These are phyloP conservation scores for Zea mays DNA, from an alignment of 176 grass and related monocot genomes.

Conservation along the genomic window DNA sequence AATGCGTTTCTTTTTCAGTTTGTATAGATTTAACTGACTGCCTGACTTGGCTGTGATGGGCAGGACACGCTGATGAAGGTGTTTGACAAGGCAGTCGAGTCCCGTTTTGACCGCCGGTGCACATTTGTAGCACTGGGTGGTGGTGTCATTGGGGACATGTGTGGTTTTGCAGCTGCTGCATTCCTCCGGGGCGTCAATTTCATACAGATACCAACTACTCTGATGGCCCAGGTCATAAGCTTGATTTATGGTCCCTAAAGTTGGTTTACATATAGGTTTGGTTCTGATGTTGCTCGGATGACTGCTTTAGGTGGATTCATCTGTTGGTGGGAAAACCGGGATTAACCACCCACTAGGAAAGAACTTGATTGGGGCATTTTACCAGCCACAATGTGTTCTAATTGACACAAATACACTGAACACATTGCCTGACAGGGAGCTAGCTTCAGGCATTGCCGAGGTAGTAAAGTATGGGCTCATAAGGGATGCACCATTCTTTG, in stretches of 20 bases:
- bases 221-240: constrained; percentile 81
- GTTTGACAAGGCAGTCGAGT: constrained; percentile 83
- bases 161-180: constrained; percentile 72
- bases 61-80: constrained; percentile 90
- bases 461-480: constrained; percentile 97
- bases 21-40: neutral
- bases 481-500: constrained; percentile 87
- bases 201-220: constrained; percentile 97
- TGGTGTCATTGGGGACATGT: constrained; percentile 97
- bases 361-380: constrained; percentile 90
- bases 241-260: constrained; percentile 15
- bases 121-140: constrained; percentile 90
- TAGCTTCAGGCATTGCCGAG: constrained; percentile 86
- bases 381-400: constrained; percentile 87
- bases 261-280: neutral
- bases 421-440: constrained; percentile 74
- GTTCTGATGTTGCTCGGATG: constrained; percentile 15
- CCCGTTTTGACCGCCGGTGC: constrained; percentile 64
- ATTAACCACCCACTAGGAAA: constrained; percentile 87
- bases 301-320: constrained; percentile 82
- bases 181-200: constrained; percentile 97
- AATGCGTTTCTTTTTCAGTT: neutral
- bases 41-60: constrained; percentile 17
- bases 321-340: constrained; percentile 92
- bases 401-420: constrained; percentile 86